A percentile compares a stretch with the other conserved stretches of the same genome.
These are phyloP conservation scores for Serendipita indica DNA, from an alignment of 768 basidiomycete species.

Conservation along the genomic window DNA sequence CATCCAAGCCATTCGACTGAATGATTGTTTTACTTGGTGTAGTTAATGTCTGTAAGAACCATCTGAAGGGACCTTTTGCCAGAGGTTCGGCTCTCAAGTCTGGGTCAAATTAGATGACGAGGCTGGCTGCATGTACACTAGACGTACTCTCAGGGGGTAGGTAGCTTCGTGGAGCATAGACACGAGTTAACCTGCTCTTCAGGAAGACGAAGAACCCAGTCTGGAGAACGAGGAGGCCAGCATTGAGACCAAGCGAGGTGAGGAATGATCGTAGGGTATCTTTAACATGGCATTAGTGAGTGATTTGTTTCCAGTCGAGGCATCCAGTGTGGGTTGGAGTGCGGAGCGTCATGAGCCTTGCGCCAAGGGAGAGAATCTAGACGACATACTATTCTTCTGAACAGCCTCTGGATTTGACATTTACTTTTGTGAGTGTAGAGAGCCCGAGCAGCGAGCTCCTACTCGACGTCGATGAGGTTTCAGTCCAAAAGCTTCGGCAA, in stretches of 20 bases:
- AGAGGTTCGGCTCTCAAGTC: constrained; percentile 27
- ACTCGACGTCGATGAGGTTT: too few species aligned
- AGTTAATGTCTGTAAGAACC: constrained; percentile 33
- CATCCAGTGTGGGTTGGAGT: too few species aligned
- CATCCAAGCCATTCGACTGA: constrained; percentile 49
- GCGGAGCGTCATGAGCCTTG: too few species aligned
- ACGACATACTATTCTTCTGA: background rate
- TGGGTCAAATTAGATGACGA: background rate
- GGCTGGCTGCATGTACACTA: constrained; percentile 8
- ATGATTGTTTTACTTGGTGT: constrained; percentile 35
- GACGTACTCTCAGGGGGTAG: constrained; percentile 36
- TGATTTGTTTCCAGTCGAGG: background rate
- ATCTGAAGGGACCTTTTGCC: constrained; percentile 33
- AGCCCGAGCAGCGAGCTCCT: too few species aligned
- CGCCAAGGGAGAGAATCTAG: too few species aligned
- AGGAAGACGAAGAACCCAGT: constrained; percentile 42
- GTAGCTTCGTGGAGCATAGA: constrained; percentile 36
- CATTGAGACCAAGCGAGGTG: constrained; percentile 46
- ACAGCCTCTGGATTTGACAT: background rate
- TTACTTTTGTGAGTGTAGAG: too few species aligned
- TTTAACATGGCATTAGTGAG: background rate
- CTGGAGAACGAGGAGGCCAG: constrained; percentile 30
- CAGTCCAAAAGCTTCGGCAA: too few species aligned
- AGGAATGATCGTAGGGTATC: constrained; percentile 36
- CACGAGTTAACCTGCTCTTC: constrained; percentile 36